Evolutionary conservation across 2,329 filamentous ascomycete genomes (phyloP).

Genomic region (Aureobasidium sp.): DNA sequence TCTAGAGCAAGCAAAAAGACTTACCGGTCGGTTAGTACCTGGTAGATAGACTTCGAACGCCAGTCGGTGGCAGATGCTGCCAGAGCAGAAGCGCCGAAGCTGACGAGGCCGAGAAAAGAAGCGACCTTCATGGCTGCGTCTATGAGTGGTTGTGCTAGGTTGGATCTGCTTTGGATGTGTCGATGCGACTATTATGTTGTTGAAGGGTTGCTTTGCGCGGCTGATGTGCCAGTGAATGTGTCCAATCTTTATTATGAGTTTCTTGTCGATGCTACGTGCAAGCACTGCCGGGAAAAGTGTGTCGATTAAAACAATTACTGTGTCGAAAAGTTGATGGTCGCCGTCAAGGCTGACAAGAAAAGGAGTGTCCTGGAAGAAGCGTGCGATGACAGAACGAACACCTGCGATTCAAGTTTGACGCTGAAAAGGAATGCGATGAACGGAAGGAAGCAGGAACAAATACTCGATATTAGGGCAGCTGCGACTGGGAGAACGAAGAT

Average conservation of each 20-base stretch:
- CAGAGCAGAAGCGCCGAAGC: background rate
- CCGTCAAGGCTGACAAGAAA: slow-evolving; percentile 4
- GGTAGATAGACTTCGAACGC: slow-evolving; percentile 35
- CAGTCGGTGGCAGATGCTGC: slow-evolving; percentile 27
- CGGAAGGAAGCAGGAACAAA: background rate
- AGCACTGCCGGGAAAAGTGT: background rate
- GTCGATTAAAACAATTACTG: background rate
- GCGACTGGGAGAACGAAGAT: slow-evolving; percentile 6
- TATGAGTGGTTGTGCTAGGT: background rate
- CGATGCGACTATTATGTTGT: background rate
- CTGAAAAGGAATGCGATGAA: background rate
- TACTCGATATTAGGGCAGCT: background rate
- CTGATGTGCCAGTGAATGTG: background rate
- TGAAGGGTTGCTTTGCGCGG: background rate
- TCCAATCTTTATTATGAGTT: background rate
- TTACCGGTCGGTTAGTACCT: slow-evolving; percentile 36
- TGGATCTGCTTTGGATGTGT: background rate
- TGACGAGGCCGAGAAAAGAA: background rate
- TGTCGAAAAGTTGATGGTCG: background rate
- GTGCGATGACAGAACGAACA: background rate
- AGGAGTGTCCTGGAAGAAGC: background rate
- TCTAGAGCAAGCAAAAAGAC: background rate
- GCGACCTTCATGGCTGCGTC: background rate
- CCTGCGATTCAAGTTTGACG: background rate
- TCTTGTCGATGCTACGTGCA: background rate